Base-by-base conservation (phyloP, 257 asterid genomes). In the Solanum chiquidenum region DNA sequence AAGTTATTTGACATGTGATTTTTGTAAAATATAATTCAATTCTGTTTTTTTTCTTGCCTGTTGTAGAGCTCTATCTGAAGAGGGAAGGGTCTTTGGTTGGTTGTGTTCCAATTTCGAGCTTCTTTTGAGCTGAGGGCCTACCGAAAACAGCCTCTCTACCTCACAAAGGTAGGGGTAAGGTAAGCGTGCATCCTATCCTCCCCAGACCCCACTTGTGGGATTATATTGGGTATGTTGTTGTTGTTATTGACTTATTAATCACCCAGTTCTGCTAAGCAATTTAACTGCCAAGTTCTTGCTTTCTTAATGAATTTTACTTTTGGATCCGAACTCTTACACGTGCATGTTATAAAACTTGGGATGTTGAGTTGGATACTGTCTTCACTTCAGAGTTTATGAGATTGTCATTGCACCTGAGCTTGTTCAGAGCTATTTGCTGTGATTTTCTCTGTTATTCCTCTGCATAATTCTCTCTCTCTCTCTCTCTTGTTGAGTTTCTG, bases 1-100 rank as follows among this genome's bases (percentile, higher is more conserved):
- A 90, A 76, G 84, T 60, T 52, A 33, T 80, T 80, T 10, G 85
- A 80, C 27, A 10, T 80, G 40, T 29, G 68, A 80, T 91, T 80
- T 12, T 80, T 37, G 23, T 46, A 11, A 46, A 46, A 80, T 29
- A 29, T 9, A 29, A 46, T 80, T 46, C 8, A 9, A 80, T 44
- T 79, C 38, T 80, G 85, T 44, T 80, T 80, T 46, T 23, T 83
- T 46, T 37, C 60, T 77, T 42, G n/a, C 37, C 9, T 77, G 7
- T 38, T 75, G 37, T 77, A 25, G 62, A 77, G 84, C 64, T 77
- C 20, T 25, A 77, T 7, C 14, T 25, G 62, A 13, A 42, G 6
- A n/a, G 71, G 71, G 3, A 42, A 21, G 16, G 0, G 84, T 42
- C 64, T 42, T 77, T 77, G 62, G 64, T 77, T 77, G 37, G 16